Evolutionary conservation across 2,329 filamentous ascomycete genomes (phyloP), one percentile per base, ranked within the genome.

Genomic region (Cladosporium oxysporum): DNA sequence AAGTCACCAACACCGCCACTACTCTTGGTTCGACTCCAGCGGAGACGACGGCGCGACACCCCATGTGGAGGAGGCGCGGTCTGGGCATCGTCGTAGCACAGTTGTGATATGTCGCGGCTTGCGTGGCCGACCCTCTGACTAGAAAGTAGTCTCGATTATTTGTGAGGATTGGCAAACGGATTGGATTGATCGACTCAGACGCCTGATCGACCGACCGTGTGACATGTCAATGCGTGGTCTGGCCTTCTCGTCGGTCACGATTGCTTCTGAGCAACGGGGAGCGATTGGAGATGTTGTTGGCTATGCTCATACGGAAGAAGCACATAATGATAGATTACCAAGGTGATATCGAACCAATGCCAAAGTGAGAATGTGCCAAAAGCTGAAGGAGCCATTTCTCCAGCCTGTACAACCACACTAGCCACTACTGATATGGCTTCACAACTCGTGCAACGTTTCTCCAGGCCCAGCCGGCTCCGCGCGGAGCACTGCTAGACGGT

Each of bases 21-120:
- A 53, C 60, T 37, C 26, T 44, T 28, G 52, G 28, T 55, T 58
- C 21, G 21, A 55, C 61, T n/a, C 50, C 50, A 52, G 61, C 50
- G 61, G 37, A 57, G 35, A 63, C 52, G 52, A 55, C 61, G 61
- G 61, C 50, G 49, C 61, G 61, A 55, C 28, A 31, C 61, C 37
- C 61, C 61, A 63, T 63, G 61, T 63, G 61, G 61, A 63, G 61
- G 50, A 57, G 49, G 50, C 26, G 61, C 50, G 61, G 61, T 63
- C 61, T 63, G 52, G 61, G 61, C 61, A 63, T 59, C 18, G 33
- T 33, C 28, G 55, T 26, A 58, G 55, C 12, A 16, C 31, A 41
- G 5, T 59, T 16, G 61, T 47, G 47, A 41, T 49, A 35, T 61
- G 18, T 53, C 47, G 11, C 28, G n/a, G 61, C 61, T 63, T 63